Conservation (phyloP, 306 rosid species). For the Sphenostylis stenocarpa region DNA sequence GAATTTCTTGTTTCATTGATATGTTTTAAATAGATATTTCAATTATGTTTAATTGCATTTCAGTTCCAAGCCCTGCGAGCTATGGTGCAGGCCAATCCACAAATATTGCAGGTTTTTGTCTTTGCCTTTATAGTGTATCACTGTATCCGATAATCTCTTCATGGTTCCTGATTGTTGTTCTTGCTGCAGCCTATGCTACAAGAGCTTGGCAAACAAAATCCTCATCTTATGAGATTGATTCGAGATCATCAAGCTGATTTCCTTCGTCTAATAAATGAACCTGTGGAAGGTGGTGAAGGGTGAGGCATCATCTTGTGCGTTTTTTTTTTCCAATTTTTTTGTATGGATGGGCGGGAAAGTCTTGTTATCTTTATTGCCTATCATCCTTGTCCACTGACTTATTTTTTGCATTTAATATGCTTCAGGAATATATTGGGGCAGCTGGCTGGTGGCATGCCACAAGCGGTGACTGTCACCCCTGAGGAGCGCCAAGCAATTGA, state of each 20-base stretch:
- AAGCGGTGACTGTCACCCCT: conserved; percentile 67
- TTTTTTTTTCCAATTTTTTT: not conserved
- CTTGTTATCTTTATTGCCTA: not conserved
- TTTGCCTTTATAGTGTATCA: not conserved
- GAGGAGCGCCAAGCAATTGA: conserved; percentile 88
- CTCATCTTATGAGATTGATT: conserved; percentile 86
- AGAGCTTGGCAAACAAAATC: conserved; percentile 96
- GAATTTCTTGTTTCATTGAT: not conserved
- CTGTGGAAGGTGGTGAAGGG: conserved; percentile 92
- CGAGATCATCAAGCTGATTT: conserved; percentile 90
- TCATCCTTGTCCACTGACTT: not conserved
- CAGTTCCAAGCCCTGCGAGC: conserved; percentile 90
- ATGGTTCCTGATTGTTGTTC: conserved; percentile 17
- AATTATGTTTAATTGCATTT: conserved; percentile 11
- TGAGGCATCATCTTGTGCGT: conserved; percentile 34
- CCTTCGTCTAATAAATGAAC: conserved; percentile 85
- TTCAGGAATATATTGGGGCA: conserved; percentile 65
- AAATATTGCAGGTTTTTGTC: conserved; percentile 83
- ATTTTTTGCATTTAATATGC: conserved; percentile 1
- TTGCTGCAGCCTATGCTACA: conserved; percentile 93
- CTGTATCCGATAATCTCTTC: not conserved
- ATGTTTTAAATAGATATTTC: not conserved
- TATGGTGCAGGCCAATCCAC: conserved; percentile 97
- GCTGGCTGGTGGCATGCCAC: conserved; percentile 60
- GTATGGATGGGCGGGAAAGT: not conserved